Evolutionary conservation across 345 rosid species (phyloP), one percentile per base, ranked within the genome.

Genomic region (Salix purpurea): DNA sequence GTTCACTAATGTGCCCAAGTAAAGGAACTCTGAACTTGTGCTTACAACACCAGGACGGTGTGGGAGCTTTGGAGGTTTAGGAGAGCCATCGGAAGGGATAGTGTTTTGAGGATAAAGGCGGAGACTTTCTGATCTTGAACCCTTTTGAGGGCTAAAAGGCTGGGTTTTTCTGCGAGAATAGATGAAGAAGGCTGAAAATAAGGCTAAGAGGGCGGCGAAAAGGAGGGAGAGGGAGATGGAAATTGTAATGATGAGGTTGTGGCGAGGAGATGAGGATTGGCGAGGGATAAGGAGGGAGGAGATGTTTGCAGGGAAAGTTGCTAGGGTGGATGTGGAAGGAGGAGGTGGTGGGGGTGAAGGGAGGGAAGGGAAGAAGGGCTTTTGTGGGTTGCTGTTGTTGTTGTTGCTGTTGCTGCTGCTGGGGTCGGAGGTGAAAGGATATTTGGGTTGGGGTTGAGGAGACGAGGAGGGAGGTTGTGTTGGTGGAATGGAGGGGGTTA

Each of bases 221-320:
- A 93, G 84, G 54, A 86, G 81, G 39, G 96, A 86, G 62, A 89
- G 77, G 48, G 93, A 84, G 75, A 90, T 61, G 68, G 92, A 78
- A 56, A 90, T 65, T 71, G 88, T 77, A 21, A 87, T 69, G 48
- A 86, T 46, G 70, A 73, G 74, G 70, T 73, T 71, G 60, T 50
- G 74, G 66, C 56, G 76, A 16, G 78, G 78, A 36, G 66, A 8
- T 39, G 68, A 77, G 32, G 85, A 77, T 13, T 85, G 79, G 28
- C 83, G 85, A 23, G 98, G 96, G 69, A 90, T 67, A 79, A 89
- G 90, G 67, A 94, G 87, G 60, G 94, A 89, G 62, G 98, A 91
- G 67, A 93, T 89, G 86, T 96, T 93, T 72, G 99, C 97, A 60
- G 99, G 99, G 69, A 96, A 92, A 39, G 99, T 86, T 7, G 89